These are phyloP conservation scores for Cladorrhinum sp. DNA, from an alignment of 2,329 filamentous ascomycete species.

Conservation along the genomic window DNA sequence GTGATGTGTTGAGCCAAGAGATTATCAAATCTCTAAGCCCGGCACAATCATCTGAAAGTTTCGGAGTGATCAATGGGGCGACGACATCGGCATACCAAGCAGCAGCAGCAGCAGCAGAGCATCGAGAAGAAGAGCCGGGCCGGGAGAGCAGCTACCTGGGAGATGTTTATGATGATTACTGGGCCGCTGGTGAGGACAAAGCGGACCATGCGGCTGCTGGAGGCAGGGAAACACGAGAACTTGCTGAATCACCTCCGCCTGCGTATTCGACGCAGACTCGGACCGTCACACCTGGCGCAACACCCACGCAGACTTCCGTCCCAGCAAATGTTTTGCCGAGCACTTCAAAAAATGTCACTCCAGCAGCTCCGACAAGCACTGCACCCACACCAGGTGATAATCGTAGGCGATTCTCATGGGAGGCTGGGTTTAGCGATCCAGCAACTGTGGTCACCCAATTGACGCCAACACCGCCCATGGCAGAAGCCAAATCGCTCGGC, in stretches of 20 bases:
- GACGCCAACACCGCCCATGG: background rate
- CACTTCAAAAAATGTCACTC: background rate
- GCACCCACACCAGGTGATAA: constrained; percentile 1
- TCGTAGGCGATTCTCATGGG: constrained; percentile 20
- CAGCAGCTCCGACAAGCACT: background rate
- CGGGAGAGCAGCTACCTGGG: constrained; percentile 63
- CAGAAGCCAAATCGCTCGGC: background rate
- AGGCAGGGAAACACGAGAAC: background rate
- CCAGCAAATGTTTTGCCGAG: background rate
- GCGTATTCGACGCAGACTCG: background rate
- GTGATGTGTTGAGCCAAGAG: constrained; percentile 68
- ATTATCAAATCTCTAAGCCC: constrained; percentile 69
- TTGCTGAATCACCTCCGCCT: background rate
- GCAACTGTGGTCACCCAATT: background rate
- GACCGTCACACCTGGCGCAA: background rate
- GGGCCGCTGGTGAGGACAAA: constrained; percentile 50
- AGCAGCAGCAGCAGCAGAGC: constrained; percentile 16
- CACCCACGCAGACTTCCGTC: background rate
- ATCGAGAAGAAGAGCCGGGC: constrained; percentile 3
- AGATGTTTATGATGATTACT: constrained; percentile 66
- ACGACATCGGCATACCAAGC: constrained; percentile 25
- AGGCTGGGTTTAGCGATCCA: constrained; percentile 9
- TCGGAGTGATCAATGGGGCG: constrained; percentile 11
- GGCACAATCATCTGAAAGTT: constrained; percentile 31
- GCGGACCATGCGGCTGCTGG: constrained; percentile 8